Conservation (phyloP, 495 filamentous ascomycete genomes). For the Podospora pseudoanserina region DNA sequence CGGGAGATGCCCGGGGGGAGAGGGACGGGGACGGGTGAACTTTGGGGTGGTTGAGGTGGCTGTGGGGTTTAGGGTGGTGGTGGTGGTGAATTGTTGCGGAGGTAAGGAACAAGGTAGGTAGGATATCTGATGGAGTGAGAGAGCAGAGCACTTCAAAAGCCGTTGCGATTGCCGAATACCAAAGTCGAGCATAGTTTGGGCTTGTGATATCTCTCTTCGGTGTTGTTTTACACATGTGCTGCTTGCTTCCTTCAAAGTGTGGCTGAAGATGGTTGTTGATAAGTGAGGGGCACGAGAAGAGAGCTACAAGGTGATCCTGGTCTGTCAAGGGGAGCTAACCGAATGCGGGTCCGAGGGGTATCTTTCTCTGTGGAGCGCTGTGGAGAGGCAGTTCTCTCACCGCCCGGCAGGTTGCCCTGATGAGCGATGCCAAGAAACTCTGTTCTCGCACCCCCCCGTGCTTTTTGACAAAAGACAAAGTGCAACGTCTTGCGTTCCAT, state of each 20-base stretch:
- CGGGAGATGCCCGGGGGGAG: neutral
- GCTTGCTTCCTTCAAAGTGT: neutral
- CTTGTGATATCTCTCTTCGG: neutral
- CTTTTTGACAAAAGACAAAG: neutral
- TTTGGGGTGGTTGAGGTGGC: neutral
- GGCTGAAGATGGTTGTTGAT: neutral
- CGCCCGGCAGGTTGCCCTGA: neutral
- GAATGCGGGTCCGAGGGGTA: neutral
- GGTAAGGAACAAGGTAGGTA: neutral
- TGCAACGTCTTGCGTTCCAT: slow-evolving; percentile 4
- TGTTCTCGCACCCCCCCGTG: neutral
- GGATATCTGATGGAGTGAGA: neutral
- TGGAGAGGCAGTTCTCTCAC: neutral
- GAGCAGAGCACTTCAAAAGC: neutral
- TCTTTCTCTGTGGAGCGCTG: neutral
- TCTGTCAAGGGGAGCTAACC: too few species aligned
- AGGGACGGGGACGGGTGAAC: neutral
- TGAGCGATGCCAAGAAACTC: neutral
- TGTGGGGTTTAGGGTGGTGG: neutral
- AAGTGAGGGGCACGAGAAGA: neutral
- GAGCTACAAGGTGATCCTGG: too few species aligned
- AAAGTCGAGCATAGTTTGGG: neutral
- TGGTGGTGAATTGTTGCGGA: neutral
- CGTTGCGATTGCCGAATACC: neutral
- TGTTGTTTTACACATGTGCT: neutral